Percentiles rank a stretch among this genome's conserved stretches.
phyloP scores from a whole-genome alignment of 75 land plant genomes.

The Chamaecyparis obtusa region DNA sequence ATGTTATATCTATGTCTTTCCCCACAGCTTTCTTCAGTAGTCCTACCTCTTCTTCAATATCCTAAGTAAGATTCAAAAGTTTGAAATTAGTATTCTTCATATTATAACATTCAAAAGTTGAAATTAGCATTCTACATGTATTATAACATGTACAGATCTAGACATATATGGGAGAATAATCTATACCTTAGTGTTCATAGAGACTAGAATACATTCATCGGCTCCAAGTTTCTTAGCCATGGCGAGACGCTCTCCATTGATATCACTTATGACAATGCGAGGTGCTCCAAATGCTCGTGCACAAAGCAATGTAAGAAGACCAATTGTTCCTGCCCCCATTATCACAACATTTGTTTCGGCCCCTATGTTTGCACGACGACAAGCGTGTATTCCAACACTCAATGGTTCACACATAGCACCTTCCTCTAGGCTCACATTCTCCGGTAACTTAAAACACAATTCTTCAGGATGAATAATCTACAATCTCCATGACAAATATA shows the following conservation, averaged over 20 bases:
- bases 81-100: neutral
- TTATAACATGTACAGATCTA: too few relatives aligned
- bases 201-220: conserved; percentile 55
- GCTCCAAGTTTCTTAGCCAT: conserved; percentile 83
- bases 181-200: conserved; percentile 27
- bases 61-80: conserved; percentile 27
- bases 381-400: conserved; percentile 90
- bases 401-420: conserved; percentile 99
- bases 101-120: too few relatives aligned
- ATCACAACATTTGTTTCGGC: conserved; percentile 74
- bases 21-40: conserved; percentile 60
- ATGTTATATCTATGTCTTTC: conserved; percentile 57
- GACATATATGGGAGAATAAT: too few relatives aligned
- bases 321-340: conserved; percentile 91
- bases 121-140: too few relatives aligned
- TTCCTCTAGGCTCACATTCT: conserved; percentile 85
- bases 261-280: conserved; percentile 69
- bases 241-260: conserved; percentile 62
- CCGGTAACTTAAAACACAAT: conserved; percentile 92
- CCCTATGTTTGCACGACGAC: conserved; percentile 68
- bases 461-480: conserved; percentile 94
- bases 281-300: conserved; percentile 89
- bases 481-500: neutral
- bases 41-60: conserved; percentile 58
- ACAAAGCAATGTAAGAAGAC: conserved; percentile 77